Percentiles rank a stretch among this genome's conserved stretches.
phyloP scores from a whole-genome alignment of 1,139 yeast species.

The Hansenula sp. region DNA sequence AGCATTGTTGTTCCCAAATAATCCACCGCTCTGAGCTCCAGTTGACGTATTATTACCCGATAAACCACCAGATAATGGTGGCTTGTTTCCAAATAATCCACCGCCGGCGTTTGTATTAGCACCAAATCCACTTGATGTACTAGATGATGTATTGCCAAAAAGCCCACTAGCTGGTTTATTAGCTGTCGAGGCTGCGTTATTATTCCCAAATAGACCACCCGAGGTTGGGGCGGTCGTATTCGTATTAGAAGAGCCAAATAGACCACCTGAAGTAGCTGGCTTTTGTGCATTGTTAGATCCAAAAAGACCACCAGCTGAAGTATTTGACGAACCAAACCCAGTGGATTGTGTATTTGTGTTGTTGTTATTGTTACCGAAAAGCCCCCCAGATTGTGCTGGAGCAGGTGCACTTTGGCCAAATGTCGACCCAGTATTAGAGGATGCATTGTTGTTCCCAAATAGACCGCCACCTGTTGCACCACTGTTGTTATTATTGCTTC shows the following conservation, averaged over 20 bases:
- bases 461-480: conserved; percentile 15
- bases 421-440: conserved; percentile 5
- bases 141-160: neutral
- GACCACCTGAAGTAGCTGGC: conserved; percentile 1
- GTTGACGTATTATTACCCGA: conserved; percentile 9
- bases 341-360: conserved; percentile 12
- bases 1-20: conserved; percentile 9
- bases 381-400: conserved; percentile 18
- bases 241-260: conserved; percentile 7
- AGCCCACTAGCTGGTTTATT: neutral
- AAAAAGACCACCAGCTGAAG: conserved; percentile 1
- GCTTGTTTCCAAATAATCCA: conserved; percentile 16
- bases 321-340: conserved; percentile 8
- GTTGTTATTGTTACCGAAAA: conserved; percentile 21
- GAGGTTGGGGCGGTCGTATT: neutral
- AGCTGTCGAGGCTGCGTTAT: conserved; percentile 23
- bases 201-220: neutral
- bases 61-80: conserved; percentile 12
- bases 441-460: conserved; percentile 11
- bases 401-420: conserved; percentile 4
- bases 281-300: no score
- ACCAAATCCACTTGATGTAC: neutral
- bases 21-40: conserved; percentile 26
- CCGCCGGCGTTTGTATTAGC: conserved; percentile 6
- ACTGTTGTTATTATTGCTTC: conserved; percentile 22